Base-by-base conservation (phyloP, 257 asterid genomes). In the Rhazya stricta region DNA sequence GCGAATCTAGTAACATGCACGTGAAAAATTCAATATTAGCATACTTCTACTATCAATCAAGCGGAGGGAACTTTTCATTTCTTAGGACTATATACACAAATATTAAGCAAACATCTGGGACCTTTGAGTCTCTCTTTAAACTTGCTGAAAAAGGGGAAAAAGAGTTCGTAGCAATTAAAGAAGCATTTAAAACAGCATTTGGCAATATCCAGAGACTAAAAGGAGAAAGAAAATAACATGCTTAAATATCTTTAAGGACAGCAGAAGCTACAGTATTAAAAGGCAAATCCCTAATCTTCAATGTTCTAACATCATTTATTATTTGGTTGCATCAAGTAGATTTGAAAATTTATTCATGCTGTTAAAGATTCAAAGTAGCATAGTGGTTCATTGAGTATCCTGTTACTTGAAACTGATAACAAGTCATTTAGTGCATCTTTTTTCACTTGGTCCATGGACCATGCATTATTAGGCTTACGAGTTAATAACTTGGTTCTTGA, bases 1-100 rank as follows among this genome's bases (percentile, higher is more conserved):
- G 74, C 68, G 77, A 23, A 34, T 60, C 85, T 75, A 72, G 42
- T 30, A 46, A 21, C 71, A 37, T 23, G 57, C 56, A 61, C 11
- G 42, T 62, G 16, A 71, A 77, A 43, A 7, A 3, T 21, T 2
- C 37, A 72, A 71, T 67, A 29, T 25, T 6, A 71, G 12, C 53
- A 66, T 25, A 1, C 16, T 32, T 51, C 53, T 12, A 75, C 65
- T 19, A 57, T 41, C 60, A 39, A 42, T 32, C 37, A 69, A 61
- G 32, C 54, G 21, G 54, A 69, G 21, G 58, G 39, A 56, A 69
- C 19, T 58, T 62, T 21, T 1, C 48, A 29, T 41, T 46, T 68
- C 66, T 5, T 15, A 18, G 3, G 8, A 4, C 68, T 4, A n/a
- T 30, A 37, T 58, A 65, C 18, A 30, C 0, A 13, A 43, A 34